Evolutionary conservation across 306 rosid species (phyloP), one percentile per base, ranked within the genome.

Genomic region (Vigna reflexopilosa): DNA sequence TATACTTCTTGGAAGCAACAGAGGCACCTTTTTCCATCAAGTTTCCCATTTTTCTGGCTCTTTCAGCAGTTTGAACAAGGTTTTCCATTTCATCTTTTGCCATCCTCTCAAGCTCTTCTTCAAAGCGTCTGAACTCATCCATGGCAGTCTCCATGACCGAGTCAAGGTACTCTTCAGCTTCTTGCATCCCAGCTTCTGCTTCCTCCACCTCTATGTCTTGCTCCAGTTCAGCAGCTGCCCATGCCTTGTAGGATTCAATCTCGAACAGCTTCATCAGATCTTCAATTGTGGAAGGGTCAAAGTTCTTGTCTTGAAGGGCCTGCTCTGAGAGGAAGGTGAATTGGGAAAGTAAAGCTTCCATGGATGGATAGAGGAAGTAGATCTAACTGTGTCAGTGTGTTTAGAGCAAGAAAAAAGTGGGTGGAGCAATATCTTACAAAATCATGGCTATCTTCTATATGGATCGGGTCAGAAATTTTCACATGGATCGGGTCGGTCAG

Each of bases 221-320:
- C 48, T 91, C 89, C 1, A 90, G 88, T 26, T 93, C 99, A 48
- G 84, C 59, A 24, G 97, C 96, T 0, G 94, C 99, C 99, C 98
- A 93, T 49, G 97, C 89, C 3, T 82, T 95, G 94, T 93, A 95
- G 1, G 97, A 89, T n/a, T 95, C 99, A 24, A 95, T 83, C 91
- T 95, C 99, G 34, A 95, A 95, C 6, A 95, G 94, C 73, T 80
- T 93, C 94, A 91, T 86, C 0, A 91, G 88, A 81, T 90, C 96
- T 79, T 95, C 94, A 15, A 91, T 86, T 17, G 88, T 74, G 24
- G 96, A 86, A 2, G 98, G 97, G 52, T 93, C 97, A 67, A 95
- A 93, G 90, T n/a, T 85, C 70, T 93, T 88, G 90, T 91, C 97
- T 22, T 85, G 77, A 9, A 93, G 62, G 26, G 97, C 89, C 48